Base-by-base conservation (phyloP, 495 filamentous ascomycete genomes). In the Thozetella sp. region DNA sequence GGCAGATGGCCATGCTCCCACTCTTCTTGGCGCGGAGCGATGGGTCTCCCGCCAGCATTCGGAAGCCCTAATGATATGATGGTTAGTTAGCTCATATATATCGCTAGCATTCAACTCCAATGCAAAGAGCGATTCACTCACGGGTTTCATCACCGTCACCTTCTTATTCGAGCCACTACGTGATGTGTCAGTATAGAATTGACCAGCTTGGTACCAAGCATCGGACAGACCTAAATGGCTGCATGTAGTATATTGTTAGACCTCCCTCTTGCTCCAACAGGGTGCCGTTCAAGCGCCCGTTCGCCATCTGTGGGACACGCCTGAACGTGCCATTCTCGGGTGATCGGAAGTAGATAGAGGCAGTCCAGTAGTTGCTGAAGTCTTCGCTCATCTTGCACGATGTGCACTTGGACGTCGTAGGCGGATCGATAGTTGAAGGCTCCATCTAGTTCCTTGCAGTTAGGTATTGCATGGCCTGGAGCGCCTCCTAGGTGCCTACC, bases 1-100 rank as follows among this genome's bases (percentile, higher is more conserved):
- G 15, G 83, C 85, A 71, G 82, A 86, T 53, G 77, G 78, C 75
- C 84, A 91, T 54, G 37, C 66, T 62, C 0, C 62, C 64, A 26
- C 53, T 58, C 20, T 69, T 61, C 53, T 74, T 79, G 52, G 70
- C 71, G 26, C 82, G 82, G 46, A 80, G 69, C 50, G 62, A 71
- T 0, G 88, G 80, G 68, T 89, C 77, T 27, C 90, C 90, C n/a
- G 88, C 82, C 25, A 93, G 61, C 87, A 93, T 91, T 52, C 88
- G 88, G 68, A 90, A 88, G 51, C 84, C 86, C 22, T 76, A n/a
- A n/a, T n/a, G n/a, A n/a, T n/a, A n/a, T n/a, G n/a, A n/a, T n/a
- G n/a, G n/a, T n/a, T n/a, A n/a, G 30, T 37, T 37, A 37, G 30
- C 17, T 17, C 30, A 37, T 17, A 37, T 17, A 6, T 9, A 6